Percentiles rank a stretch among this genome's conserved stretches.
Conservation (phyloP, 352 stramenopile species). For the Poterioochromonas sp. region DNA sequence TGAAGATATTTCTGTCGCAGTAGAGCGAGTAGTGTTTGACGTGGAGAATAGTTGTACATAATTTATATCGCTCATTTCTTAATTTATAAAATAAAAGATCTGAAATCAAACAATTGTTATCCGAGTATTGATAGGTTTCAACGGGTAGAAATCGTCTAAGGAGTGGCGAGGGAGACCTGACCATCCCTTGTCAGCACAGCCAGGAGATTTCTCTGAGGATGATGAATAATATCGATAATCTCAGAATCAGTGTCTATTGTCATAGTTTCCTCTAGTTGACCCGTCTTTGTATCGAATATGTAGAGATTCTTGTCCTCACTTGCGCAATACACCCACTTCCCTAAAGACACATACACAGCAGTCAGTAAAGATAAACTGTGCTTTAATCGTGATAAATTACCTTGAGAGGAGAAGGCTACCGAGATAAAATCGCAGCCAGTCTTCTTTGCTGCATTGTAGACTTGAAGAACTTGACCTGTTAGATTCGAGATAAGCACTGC, state of each 20-base stretch:
- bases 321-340: conserved; percentile 67
- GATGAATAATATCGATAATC: conserved; percentile 61
- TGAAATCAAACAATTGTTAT: too few species aligned
- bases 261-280: conserved; percentile 47
- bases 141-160: too few species aligned
- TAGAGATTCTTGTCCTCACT: conserved; percentile 65
- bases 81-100: too few species aligned
- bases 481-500: conserved; percentile 57
- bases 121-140: too few species aligned
- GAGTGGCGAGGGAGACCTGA: not conserved
- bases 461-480: conserved; percentile 57
- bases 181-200: conserved; percentile 64
- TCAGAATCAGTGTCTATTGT: conserved; percentile 37
- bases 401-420: conserved; percentile 36
- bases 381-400: not conserved
- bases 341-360: conserved; percentile 58
- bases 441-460: conserved; percentile 54
- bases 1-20: too few species aligned
- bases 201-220: conserved; percentile 68
- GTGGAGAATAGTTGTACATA: too few species aligned
- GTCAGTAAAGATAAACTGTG: not conserved
- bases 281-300: conserved; percentile 53
- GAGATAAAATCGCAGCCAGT: conserved; percentile 62
- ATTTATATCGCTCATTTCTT: too few species aligned
- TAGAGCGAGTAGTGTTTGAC: too few species aligned